A percentile compares a stretch with the other conserved stretches of the same genome.
These are phyloP conservation scores for Lactifluus volemus DNA, from an alignment of 768 basidiomycete species.

Conservation along the genomic window DNA sequence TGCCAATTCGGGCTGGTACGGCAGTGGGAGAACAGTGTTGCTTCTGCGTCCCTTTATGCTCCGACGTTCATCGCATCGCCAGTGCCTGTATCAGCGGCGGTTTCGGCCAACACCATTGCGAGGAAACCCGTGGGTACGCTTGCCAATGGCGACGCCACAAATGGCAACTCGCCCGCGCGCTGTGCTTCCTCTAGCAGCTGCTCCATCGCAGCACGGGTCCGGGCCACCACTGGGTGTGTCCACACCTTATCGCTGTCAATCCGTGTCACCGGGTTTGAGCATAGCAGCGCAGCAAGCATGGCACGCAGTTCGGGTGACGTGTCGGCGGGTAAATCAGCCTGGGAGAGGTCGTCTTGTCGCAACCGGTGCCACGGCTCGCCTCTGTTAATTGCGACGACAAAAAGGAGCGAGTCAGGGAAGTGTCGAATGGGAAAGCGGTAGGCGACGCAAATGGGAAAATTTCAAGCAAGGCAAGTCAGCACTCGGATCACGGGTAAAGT, in stretches of 20 bases:
- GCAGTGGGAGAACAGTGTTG: not conserved
- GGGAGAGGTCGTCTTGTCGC: slow-evolving; percentile 84
- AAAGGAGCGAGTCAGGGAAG: not conserved
- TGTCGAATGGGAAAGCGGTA: not conserved
- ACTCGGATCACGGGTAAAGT: not conserved
- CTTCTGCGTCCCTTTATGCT: slow-evolving; percentile 11
- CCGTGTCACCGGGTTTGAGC: slow-evolving; percentile 53
- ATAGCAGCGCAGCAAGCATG: slow-evolving; percentile 73
- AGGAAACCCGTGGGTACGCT: slow-evolving; percentile 56
- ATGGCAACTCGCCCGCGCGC: slow-evolving; percentile 32
- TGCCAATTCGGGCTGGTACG: not conserved
- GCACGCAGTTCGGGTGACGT: slow-evolving; percentile 52
- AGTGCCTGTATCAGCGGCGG: slow-evolving; percentile 1
- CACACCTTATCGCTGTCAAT: slow-evolving; percentile 48
- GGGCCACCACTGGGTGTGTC: slow-evolving; percentile 52
- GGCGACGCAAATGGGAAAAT: not conserved
- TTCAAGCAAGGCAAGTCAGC: not conserved
- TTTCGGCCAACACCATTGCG: slow-evolving; percentile 36
- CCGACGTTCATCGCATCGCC: slow-evolving; percentile 24
- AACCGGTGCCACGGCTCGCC: slow-evolving; percentile 92
- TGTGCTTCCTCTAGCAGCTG: slow-evolving; percentile 30
- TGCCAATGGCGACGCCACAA: slow-evolving; percentile 55
- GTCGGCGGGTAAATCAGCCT: slow-evolving; percentile 54
- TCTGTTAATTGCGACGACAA: slow-evolving; percentile 34
- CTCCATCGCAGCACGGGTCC: slow-evolving; percentile 60